phyloP scores from a whole-genome alignment of 352 stramenopile species.

The Lagenidium sp. region DNA sequence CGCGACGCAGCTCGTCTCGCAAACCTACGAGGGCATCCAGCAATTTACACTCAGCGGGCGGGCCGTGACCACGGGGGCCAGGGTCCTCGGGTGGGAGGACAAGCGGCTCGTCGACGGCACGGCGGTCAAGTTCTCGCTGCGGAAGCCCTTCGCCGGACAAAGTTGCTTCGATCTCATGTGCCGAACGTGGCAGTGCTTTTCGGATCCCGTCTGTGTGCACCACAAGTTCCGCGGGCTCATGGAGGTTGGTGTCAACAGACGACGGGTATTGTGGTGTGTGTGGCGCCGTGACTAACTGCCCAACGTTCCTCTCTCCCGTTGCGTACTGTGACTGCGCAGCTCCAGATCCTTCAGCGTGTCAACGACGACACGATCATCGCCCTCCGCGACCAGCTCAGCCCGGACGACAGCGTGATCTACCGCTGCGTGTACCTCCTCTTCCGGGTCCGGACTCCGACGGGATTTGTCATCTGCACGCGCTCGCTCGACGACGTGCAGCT shows the following conservation, averaged over 20 bases:
- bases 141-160: slow-evolving; percentile 37
- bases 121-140: slow-evolving; percentile 53
- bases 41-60: slow-evolving; percentile 41
- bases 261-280: not conserved
- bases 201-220: slow-evolving; percentile 42
- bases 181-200: slow-evolving; percentile 63
- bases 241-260: too few relatives aligned
- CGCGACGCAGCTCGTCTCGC: slow-evolving; percentile 24
- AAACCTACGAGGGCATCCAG: slow-evolving; percentile 39
- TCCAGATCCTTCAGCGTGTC: slow-evolving; percentile 53
- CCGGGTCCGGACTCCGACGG: slow-evolving; percentile 49
- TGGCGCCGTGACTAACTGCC: not conserved
- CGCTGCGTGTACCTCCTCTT: slow-evolving; percentile 67
- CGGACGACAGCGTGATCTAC: slow-evolving; percentile 34
- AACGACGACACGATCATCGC: slow-evolving; percentile 67
- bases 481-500: slow-evolving; percentile 33
- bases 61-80: slow-evolving; percentile 33
- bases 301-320: not conserved
- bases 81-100: slow-evolving; percentile 61
- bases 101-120: slow-evolving; percentile 40
- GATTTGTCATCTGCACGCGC: slow-evolving; percentile 54
- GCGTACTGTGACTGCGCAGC: slow-evolving; percentile 5
- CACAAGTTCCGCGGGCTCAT: slow-evolving; percentile 56
- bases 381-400: slow-evolving; percentile 36
- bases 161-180: slow-evolving; percentile 37